phyloP scores from a whole-genome alignment of 257 asterid genomes.

The Gardenia jasminoides region DNA sequence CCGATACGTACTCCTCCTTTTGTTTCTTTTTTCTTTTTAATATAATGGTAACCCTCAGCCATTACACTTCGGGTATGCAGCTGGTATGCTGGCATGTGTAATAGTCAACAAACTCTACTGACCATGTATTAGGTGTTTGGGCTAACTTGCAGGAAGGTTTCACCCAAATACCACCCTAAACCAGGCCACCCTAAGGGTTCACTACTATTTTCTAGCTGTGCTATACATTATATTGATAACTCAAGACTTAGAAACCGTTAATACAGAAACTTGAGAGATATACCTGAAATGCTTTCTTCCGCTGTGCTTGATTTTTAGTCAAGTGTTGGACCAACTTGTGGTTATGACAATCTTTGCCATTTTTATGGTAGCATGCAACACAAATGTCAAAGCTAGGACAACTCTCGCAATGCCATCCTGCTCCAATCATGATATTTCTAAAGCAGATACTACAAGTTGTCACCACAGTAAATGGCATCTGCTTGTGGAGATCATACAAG shows the following conservation, averaged over 20 bases:
- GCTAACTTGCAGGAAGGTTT: neutral
- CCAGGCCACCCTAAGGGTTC: neutral
- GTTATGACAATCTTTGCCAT: conserved; percentile 28
- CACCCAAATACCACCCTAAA: neutral
- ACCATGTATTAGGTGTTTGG: neutral
- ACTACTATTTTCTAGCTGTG: too few relatives aligned
- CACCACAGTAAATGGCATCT: conserved; percentile 11
- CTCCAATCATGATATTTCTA: conserved; percentile 19
- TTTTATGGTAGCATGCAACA: conserved; percentile 33
- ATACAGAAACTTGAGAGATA: neutral
- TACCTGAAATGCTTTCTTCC: conserved; percentile 21
- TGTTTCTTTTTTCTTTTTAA: neutral
- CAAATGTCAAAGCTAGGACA: conserved; percentile 44
- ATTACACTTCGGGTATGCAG: neutral
- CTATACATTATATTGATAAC: neutral
- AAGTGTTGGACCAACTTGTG: conserved; percentile 27
- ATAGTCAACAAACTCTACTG: neutral
- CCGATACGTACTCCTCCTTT: neutral
- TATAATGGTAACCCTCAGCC: neutral
- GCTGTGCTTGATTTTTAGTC: conserved; percentile 22
- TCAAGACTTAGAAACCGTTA: neutral
- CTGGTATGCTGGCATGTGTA: neutral
- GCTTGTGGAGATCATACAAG: conserved; percentile 52
- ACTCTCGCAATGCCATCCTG: conserved; percentile 37
- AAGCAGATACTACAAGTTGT: conserved; percentile 39